These are phyloP conservation scores for Pythium aphanidermatum DNA, from an alignment of 352 stramenopile species.

Conservation along the genomic window DNA sequence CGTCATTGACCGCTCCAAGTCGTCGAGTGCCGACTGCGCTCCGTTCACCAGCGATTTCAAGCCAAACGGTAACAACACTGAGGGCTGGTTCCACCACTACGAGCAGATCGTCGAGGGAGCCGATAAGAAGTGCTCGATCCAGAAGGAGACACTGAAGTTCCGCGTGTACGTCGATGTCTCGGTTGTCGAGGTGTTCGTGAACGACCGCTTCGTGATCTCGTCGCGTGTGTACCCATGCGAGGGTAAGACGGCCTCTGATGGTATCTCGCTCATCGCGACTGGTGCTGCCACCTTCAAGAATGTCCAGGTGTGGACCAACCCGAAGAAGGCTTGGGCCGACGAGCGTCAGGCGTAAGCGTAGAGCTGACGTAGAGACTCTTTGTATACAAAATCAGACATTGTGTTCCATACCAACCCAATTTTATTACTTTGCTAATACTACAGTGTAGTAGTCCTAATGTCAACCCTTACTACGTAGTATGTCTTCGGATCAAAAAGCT, in stretches of 20 bases:
- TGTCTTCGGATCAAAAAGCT: no score
- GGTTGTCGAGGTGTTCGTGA: slow-evolving; percentile 67
- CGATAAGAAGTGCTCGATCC: slow-evolving; percentile 26
- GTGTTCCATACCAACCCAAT: no score
- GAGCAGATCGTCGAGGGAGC: slow-evolving; percentile 28
- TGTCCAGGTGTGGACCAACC: slow-evolving; percentile 57
- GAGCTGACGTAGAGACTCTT: no score
- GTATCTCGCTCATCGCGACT: slow-evolving; percentile 44
- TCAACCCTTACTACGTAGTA: no score
- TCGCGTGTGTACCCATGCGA: slow-evolving; percentile 62
- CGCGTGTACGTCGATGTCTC: slow-evolving; percentile 66
- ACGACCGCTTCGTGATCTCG: slow-evolving; percentile 57
- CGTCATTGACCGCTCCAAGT: slow-evolving; percentile 47
- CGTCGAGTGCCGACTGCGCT: slow-evolving; percentile 37
- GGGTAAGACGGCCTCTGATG: slow-evolving; percentile 35
- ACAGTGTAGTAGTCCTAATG: no score
- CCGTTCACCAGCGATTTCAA: slow-evolving; percentile 33
- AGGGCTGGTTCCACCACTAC: slow-evolving; percentile 59
- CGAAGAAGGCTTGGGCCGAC: slow-evolving; percentile 53
- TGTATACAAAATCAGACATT: no score
- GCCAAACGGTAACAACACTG: slow-evolving; percentile 27
- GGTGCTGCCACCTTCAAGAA: slow-evolving; percentile 46
- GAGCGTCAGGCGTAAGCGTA: slow-evolving; percentile 30
- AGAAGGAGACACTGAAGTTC: slow-evolving; percentile 45
- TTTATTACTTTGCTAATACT: no score